These are phyloP conservation scores for Tillandsia leiboldiana DNA, from an alignment of 176 grass and related monocot genomes.

Conservation along the genomic window DNA sequence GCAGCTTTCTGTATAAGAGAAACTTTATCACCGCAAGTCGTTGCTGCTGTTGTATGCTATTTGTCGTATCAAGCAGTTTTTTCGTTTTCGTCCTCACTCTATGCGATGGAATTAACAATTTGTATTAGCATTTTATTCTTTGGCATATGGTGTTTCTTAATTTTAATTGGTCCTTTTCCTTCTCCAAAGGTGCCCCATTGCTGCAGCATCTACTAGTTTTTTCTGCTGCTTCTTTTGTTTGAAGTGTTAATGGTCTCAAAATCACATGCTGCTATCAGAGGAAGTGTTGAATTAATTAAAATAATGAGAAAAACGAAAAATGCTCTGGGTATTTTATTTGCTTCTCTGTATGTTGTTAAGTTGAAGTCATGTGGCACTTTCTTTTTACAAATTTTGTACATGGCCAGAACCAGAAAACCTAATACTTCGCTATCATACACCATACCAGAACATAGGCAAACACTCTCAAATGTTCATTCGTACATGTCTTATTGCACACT, in stretches of 20 bases:
- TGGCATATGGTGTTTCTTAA: not conserved
- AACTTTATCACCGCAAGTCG: constrained; percentile 2
- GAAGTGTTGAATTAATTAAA: too few species aligned
- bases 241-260: not conserved
- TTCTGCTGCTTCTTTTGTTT: not conserved
- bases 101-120: constrained; percentile 10
- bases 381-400: too few species aligned
- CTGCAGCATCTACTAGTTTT: not conserved
- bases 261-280: too few species aligned
- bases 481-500: too few species aligned
- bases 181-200: not conserved
- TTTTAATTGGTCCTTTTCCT: not conserved
- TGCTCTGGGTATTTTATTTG: too few species aligned
- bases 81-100: constrained; percentile 4
- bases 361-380: too few species aligned
- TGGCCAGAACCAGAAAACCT: too few species aligned
- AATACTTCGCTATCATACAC: too few species aligned
- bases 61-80: constrained; percentile 2
- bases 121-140: constrained; percentile 11
- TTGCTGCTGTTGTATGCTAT: constrained; percentile 13
- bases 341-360: too few species aligned
- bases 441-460: too few species aligned
- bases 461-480: too few species aligned
- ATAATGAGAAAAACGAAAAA: too few species aligned
- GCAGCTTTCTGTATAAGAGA: constrained; percentile 11